These are phyloP conservation scores for Davidsoniella australis DNA, from an alignment of 2,329 filamentous ascomycete species.

Conservation along the genomic window DNA sequence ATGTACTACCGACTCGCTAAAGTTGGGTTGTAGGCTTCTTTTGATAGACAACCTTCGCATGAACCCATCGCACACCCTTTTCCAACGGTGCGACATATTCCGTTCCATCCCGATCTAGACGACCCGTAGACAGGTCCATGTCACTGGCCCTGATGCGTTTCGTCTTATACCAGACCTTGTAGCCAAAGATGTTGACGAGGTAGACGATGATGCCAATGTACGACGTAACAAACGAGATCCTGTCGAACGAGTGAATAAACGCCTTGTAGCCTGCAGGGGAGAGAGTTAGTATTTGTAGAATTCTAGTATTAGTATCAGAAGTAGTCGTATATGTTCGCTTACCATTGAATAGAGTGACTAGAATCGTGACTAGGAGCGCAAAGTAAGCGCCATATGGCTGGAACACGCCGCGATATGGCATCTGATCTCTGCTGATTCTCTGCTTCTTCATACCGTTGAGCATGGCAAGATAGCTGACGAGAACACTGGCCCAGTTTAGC, in stretches of 20 bases:
- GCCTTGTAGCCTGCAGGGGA: not conserved
- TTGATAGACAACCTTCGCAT: not conserved
- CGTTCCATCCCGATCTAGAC: not conserved
- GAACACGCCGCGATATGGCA: conserved; percentile 23
- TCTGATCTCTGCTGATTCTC: conserved; percentile 18
- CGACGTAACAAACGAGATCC: conserved; percentile 1
- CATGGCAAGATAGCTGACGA: conserved; percentile 24
- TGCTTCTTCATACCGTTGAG: conserved; percentile 22
- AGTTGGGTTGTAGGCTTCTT: too few species aligned
- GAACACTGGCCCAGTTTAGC: conserved; percentile 26
- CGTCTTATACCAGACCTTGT: not conserved
- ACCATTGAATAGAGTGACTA: conserved; percentile 45
- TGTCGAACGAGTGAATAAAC: conserved; percentile 3
- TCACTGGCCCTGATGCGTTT: not conserved
- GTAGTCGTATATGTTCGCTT: conserved; percentile 17
- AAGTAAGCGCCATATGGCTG: conserved; percentile 25
- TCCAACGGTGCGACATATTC: conserved; percentile 4
- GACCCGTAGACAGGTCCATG: conserved; percentile 1
- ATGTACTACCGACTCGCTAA: too few species aligned
- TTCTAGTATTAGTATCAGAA: not conserved
- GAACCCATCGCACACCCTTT: not conserved
- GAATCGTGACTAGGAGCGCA: conserved; percentile 18
- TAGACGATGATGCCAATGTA: conserved; percentile 5
- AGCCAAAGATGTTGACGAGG: conserved; percentile 1
- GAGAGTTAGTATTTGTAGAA: too few species aligned